Evolutionary conservation across 2,329 filamentous ascomycete genomes (phyloP), one percentile per base, ranked within the genome.

Genomic region (Dothideomycetidae sp.): DNA sequence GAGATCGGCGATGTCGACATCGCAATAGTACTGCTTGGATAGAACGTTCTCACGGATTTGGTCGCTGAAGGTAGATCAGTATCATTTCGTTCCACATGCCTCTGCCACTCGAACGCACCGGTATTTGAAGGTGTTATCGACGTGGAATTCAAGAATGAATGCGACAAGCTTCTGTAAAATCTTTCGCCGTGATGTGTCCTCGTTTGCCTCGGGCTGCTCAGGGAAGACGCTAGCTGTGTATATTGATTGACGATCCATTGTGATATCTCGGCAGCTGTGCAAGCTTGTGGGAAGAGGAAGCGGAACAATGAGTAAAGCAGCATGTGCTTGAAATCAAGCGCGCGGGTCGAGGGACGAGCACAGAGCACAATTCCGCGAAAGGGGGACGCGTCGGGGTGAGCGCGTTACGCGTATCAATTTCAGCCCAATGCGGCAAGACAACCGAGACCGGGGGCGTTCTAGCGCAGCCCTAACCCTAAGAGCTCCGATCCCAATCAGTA

Each of bases 91-190:
- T 10, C 16, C 3, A 4, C 18, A 5, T 11, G 7, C 12, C 3
- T 32, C 2, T n/a, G n/a, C n/a, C n/a, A n/a, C n/a, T 4, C 29
- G 5, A 3, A 43, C 62, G 46, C 58, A 88, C 85, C 85, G 75
- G 71, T 96, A 98, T 52, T 94, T 77, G 61, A 93, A 96, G 53
- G 78, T 73, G 60, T 93, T 93, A 60, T 94, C 88, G 29, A 96
- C 73, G 53, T 88, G 77, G 56, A 94, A 98, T 49, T 88, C 82
- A 41, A 96, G 74, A 46, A 98, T 78, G 58, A 98, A 98, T 43
- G 84, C 78, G 53, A 90, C 77, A 43, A 98, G 72, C 54, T 83
- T 77, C 42, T 73, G 71, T 56, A 90, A 83, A 34, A 86, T 67
- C 53, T 83, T 50, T 23, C 48, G 51, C 43, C 51, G 49, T 35